Base-by-base conservation (phyloP, 2,329 filamentous ascomycete genomes). In the Dactylellina cionopaga region DNA sequence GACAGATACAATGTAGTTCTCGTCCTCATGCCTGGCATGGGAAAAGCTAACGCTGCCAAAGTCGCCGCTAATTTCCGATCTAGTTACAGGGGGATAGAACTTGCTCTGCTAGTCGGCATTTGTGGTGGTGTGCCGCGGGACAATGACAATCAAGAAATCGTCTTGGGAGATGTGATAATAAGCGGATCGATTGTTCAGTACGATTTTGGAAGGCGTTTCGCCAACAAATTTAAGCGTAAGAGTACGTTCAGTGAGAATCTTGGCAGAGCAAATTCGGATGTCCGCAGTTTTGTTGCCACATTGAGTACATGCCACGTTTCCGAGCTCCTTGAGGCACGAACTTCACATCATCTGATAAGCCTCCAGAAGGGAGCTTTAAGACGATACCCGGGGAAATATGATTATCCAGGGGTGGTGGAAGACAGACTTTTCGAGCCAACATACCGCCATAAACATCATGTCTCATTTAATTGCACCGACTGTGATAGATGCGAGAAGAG, bases 1-100 rank as follows among this genome's bases (percentile, higher is more conserved):
- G 77, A 77, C 0, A 62, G 65, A 11, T 80, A 82, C 52, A 80
- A 82, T 33, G 74, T 82, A 5, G 80, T 80, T 6, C 78, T 82
- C 11, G 75, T 76, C 3, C 73, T 60, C 2, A 46, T 80, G 1
- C 78, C 79, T 0, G 55, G 75, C 5, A 79, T 79, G 29, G 80
- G 80, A 0, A 75, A 71, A 4, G 58, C 52, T 1, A 63, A 74
- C n/a, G 78, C 79, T 0, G 77, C 79, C 0, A 74, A n/a, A 5
- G 79, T 76, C 0, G 74, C 39, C 43, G 35, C 60, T 9, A 62
- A 78, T 33, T 78, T 81, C 76, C 37, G 78, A 0, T 75, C 56
- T 2, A 80, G 74, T 54, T 81, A 80, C 39, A 75, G 76, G 0
- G 76, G 78, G 2, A 43, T 82, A 3, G 63, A 75, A 15, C 64